Conservation (phyloP, 1,284 basidiomycete species). For the Cutaneotrichosporon mucoides region DNA sequence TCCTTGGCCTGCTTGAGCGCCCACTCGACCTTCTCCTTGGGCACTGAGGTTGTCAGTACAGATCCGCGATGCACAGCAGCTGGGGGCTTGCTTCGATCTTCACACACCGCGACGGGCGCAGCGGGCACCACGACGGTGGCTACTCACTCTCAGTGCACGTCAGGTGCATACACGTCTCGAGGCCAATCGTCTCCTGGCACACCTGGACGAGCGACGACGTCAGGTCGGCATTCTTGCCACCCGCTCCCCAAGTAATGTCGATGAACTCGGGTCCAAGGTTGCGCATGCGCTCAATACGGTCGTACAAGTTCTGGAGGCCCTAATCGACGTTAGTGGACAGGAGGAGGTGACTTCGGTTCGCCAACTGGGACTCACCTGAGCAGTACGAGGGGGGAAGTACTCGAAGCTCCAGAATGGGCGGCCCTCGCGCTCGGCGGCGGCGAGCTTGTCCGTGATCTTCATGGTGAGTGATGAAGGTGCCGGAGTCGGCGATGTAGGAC, state of each 20-base stretch:
- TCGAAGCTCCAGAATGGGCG: constrained; percentile 94
- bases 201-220: constrained; percentile 96
- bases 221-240: constrained; percentile 86
- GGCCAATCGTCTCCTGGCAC: constrained; percentile 82
- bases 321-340: constrained; percentile 41
- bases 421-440: constrained; percentile 72
- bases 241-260: constrained; percentile 98
- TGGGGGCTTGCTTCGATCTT: no score
- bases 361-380: constrained; percentile 59
- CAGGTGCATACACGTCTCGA: constrained; percentile 97
- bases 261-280: constrained; percentile 94
- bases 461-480: constrained; percentile 49
- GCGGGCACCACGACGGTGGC: no score
- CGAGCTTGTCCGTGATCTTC: constrained; percentile 88
- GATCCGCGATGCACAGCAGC: no score
- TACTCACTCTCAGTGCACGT: constrained; percentile 84
- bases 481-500: not conserved
- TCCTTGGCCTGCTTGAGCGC: constrained; percentile 89
- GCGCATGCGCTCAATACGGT: constrained; percentile 97
- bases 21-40: constrained; percentile 84
- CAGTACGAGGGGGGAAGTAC: constrained; percentile 92
- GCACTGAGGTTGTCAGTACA: constrained; percentile 54
- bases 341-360: no score
- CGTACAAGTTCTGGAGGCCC: constrained; percentile 89
- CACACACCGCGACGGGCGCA: not conserved